These are phyloP conservation scores for Laburnicola sp. DNA, from an alignment of 2,329 filamentous ascomycete species.

Conservation along the genomic window DNA sequence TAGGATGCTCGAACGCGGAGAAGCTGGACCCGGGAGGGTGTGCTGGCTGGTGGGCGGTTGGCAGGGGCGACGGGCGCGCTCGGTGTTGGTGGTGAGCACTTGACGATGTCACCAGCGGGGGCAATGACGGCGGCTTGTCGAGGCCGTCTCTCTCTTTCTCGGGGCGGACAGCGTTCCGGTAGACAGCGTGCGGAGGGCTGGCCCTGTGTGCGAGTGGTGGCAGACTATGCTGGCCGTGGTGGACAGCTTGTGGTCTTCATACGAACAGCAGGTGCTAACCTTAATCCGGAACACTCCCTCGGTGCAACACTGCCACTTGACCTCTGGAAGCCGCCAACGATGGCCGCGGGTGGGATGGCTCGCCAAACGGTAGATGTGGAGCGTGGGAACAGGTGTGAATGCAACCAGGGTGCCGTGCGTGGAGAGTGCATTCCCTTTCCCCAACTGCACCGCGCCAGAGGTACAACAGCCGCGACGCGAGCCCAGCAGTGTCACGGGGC, in stretches of 20 bases:
- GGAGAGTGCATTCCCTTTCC: not conserved
- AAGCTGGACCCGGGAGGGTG: conserved; percentile 9
- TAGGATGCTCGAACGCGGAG: conserved; percentile 12
- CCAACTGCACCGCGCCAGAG: no score
- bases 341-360: not conserved
- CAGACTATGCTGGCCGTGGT: not conserved
- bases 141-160: not conserved
- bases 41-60: not conserved
- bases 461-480: conserved; percentile 7
- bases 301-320: no score
- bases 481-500: conserved; percentile 4
- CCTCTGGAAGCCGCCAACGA: not conserved
- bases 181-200: no score
- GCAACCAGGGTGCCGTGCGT: not conserved
- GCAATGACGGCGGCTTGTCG: conserved; percentile 7
- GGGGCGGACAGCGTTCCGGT: not conserved
- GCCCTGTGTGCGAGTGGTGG: not conserved
- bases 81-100: conserved; percentile 19
- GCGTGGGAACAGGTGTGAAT: no score
- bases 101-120: conserved; percentile 29
- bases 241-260: conserved; percentile 4
- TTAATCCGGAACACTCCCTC: conserved; percentile 3
- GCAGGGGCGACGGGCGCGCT: conserved; percentile 14
- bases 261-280: conserved; percentile 3
- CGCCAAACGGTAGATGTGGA: not conserved